These are phyloP conservation scores for Ceratocystis lukuohia DNA, from an alignment of 2,329 filamentous ascomycete genomes.

Conservation along the genomic window DNA sequence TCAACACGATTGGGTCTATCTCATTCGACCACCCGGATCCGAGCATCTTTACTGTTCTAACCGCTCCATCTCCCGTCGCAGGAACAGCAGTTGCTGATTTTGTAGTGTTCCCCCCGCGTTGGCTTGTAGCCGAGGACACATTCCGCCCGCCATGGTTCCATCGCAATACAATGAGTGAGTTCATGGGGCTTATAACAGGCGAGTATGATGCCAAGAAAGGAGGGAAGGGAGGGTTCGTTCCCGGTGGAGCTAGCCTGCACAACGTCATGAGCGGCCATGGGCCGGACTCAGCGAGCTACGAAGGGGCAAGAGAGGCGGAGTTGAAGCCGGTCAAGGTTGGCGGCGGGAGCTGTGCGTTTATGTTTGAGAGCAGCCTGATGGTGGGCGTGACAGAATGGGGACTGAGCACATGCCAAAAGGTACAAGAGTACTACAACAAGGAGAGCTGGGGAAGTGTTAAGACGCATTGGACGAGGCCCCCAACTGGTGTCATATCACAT, in stretches of 20 bases:
- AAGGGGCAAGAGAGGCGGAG: conserved; percentile 42
- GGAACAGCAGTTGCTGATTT: conserved; percentile 58
- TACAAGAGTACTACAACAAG: conserved; percentile 56
- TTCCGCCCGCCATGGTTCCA: conserved; percentile 64
- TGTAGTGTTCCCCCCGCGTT: conserved; percentile 58
- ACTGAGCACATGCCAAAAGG: conserved; percentile 42
- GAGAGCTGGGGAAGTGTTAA: conserved; percentile 66
- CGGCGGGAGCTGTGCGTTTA: conserved; percentile 49
- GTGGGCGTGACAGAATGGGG: conserved; percentile 62
- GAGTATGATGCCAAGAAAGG: conserved; percentile 51
- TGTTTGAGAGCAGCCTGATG: conserved; percentile 58
- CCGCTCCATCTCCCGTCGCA: conserved; percentile 45
- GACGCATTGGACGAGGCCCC: conserved; percentile 44
- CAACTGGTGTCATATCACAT: conserved; percentile 20
- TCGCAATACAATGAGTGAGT: conserved; percentile 53
- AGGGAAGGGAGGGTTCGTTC: conserved; percentile 39
- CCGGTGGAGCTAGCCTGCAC: conserved; percentile 49
- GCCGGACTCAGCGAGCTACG: conserved; percentile 43
- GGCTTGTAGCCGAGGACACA: conserved; percentile 55
- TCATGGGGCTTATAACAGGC: conserved; percentile 47
- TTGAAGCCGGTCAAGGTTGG: conserved; percentile 45
- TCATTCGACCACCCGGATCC: conserved; percentile 69
- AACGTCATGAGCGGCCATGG: conserved; percentile 59
- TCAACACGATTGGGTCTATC: conserved; percentile 60
- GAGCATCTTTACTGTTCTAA: conserved; percentile 60